These are phyloP conservation scores for Aurantiochytrium sp. DNA, from an alignment of 108 stramenopile species.

Conservation along the genomic window DNA sequence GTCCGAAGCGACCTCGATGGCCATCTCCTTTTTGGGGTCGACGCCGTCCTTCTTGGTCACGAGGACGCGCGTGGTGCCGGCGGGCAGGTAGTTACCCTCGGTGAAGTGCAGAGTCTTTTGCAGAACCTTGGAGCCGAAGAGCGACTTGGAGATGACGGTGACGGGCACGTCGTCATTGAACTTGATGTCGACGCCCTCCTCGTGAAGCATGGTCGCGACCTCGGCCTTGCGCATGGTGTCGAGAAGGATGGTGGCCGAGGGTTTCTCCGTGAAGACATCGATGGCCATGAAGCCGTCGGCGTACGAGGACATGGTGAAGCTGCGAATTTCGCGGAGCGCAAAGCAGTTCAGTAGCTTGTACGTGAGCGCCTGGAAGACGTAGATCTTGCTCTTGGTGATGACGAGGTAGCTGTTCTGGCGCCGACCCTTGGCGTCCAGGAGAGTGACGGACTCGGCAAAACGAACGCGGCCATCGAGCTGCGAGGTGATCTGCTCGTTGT, in stretches of 20 bases:
- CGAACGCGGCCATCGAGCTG: neutral
- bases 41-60: neutral
- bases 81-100: neutral
- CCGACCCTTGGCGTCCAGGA: neutral
- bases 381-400: neutral
- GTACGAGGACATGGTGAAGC: neutral
- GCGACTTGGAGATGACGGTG: neutral
- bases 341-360: neutral
- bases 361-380: neutral
- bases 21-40: neutral
- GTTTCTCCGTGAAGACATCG: neutral
- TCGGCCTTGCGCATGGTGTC: slow-evolving; percentile 26
- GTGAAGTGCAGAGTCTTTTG: neutral
- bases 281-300: slow-evolving; percentile 19
- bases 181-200: neutral
- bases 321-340: neutral
- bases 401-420: neutral
- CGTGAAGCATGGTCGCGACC: neutral
- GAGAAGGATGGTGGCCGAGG: neutral
- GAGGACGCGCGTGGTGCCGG: neutral
- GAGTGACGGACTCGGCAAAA: neutral
- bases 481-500: neutral
- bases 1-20: neutral
- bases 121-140: neutral
- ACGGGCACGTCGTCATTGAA: neutral